Evolutionary conservation across 2,329 filamentous ascomycete species (phyloP).

Genomic region (Colletotrichum sp.): DNA sequence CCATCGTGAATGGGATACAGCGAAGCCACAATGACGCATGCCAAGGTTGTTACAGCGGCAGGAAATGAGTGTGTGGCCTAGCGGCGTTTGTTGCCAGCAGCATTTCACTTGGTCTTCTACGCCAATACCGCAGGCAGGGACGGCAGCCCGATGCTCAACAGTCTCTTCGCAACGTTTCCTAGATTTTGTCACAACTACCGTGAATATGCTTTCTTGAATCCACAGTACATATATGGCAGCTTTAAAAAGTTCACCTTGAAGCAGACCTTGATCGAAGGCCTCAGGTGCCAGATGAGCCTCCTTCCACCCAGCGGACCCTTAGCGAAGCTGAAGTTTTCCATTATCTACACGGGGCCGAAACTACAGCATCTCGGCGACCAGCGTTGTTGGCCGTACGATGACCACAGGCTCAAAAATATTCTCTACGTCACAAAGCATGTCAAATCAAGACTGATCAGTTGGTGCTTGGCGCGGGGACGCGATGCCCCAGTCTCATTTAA

Average conservation of each 20-base stretch:
- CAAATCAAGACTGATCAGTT: not conserved
- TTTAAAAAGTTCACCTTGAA: not conserved
- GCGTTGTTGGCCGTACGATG: not conserved
- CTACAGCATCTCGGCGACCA: not conserved
- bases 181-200: not conserved
- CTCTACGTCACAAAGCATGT: not conserved
- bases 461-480: not conserved
- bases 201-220: not conserved
- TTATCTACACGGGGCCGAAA: not conserved
- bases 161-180: not conserved
- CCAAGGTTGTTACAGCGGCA: not conserved
- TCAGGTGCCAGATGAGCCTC: not conserved
- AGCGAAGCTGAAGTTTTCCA: not conserved
- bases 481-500: not conserved
- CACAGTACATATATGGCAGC: not conserved
- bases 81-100: not conserved
- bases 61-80: not conserved
- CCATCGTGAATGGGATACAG: not conserved
- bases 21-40: not conserved
- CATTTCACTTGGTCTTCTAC: not conserved
- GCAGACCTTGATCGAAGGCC: not conserved
- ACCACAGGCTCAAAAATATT: not conserved
- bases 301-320: not conserved
- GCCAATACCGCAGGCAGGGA: not conserved
- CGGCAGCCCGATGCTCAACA: not conserved